A percentile compares a stretch with the other conserved stretches of the same genome.
Conservation (phyloP, 768 basidiomycete genomes). For the Roridomyces roridus region DNA sequence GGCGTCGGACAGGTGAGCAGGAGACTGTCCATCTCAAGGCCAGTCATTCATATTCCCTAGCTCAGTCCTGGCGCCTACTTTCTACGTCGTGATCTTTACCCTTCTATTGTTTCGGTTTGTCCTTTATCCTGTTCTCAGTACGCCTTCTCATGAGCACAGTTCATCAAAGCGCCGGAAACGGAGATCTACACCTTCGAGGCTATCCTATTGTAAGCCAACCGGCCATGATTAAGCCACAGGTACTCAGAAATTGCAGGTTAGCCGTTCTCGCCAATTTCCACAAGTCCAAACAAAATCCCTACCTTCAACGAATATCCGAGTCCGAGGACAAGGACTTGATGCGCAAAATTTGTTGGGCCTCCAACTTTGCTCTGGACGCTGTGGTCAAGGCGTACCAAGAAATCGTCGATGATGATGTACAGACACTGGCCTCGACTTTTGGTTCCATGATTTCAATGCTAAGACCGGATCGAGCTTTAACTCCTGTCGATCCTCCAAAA, state of each 20-base stretch:
- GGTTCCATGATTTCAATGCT: slow-evolving; percentile 58
- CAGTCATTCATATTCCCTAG: too few relatives aligned
- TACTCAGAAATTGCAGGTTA: slow-evolving; percentile 34
- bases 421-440: slow-evolving; percentile 55
- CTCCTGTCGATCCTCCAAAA: slow-evolving; percentile 50
- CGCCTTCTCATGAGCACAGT: slow-evolving; percentile 31
- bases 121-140: not conserved
- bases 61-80: slow-evolving; percentile 78
- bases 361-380: slow-evolving; percentile 55
- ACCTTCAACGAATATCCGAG: slow-evolving; percentile 57
- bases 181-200: slow-evolving; percentile 66
- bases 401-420: slow-evolving; percentile 56
- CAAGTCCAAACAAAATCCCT: slow-evolving; percentile 73
- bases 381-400: slow-evolving; percentile 61
- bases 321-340: slow-evolving; percentile 57
- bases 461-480: slow-evolving; percentile 61
- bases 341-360: slow-evolving; percentile 62
- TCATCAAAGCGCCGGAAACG: slow-evolving; percentile 61
- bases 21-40: too few relatives aligned
- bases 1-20: slow-evolving; percentile 48
- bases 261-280: slow-evolving; percentile 73
- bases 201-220: slow-evolving; percentile 42
- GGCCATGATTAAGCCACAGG: too few relatives aligned
- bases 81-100: slow-evolving; percentile 65
- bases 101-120: slow-evolving; percentile 56